These are phyloP conservation scores for Kluyveromyces dobzhanskii DNA, from an alignment of 805 yeast genomes.

Conservation along the genomic window DNA sequence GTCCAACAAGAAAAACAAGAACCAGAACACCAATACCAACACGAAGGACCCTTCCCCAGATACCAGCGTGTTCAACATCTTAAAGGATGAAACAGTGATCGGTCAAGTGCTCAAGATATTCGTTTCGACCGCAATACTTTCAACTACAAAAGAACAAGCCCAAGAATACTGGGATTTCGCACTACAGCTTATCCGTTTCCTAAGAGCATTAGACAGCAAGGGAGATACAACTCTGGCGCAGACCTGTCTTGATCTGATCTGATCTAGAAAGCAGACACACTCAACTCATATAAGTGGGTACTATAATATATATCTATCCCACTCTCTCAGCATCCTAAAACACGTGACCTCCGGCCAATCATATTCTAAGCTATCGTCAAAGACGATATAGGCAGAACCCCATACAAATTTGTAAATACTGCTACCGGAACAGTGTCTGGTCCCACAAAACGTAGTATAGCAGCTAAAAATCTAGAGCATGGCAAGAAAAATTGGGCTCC, in stretches of 20 bases:
- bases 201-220: conserved; percentile 24
- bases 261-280: not conserved
- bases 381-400: not conserved
- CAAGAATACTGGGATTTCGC: conserved; percentile 30
- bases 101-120: conserved; percentile 23
- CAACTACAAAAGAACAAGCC: conserved; percentile 18
- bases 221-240: conserved; percentile 19
- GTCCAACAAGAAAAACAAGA: not conserved
- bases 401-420: too few relatives aligned
- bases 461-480: too few relatives aligned
- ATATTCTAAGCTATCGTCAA: not conserved
- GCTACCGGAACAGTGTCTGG: too few relatives aligned
- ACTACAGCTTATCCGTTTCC: conserved; percentile 25
- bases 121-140: conserved; percentile 23
- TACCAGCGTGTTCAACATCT: conserved; percentile 12
- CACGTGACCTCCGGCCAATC: conserved; percentile 15
- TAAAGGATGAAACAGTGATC: conserved; percentile 26
- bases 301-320: not conserved
- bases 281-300: not conserved
- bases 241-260: conserved; percentile 19
- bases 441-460: too few relatives aligned
- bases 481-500: too few relatives aligned
- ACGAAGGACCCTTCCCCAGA: not conserved
- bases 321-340: too few relatives aligned
- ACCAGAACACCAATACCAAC: not conserved